Conservation (phyloP, 2,329 filamentous ascomycete genomes). For the Ophiosphaerella narmari region DNA sequence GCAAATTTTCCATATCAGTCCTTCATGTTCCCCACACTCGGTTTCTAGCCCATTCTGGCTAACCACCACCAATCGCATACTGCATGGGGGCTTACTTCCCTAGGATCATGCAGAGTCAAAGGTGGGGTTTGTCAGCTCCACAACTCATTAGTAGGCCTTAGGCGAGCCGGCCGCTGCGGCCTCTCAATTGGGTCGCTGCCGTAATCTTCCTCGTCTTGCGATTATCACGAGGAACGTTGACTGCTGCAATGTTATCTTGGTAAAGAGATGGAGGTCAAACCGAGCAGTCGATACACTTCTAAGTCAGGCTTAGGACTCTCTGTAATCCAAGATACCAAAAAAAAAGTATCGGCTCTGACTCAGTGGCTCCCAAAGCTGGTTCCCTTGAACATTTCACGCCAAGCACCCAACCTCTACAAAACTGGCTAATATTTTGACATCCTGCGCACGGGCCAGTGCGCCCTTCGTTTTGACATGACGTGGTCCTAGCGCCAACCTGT, state of each 20-base stretch:
- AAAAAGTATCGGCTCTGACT: slow-evolving; percentile 7
- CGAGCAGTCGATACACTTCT: too few relatives aligned
- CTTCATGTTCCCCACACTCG: slow-evolving; percentile 5
- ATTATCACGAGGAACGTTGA: not conserved
- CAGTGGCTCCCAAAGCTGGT: slow-evolving; percentile 8
- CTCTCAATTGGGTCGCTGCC: too few relatives aligned
- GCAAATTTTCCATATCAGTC: slow-evolving; percentile 6
- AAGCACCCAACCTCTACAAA: not conserved
- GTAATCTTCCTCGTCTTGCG: not conserved
- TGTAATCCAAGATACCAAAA: too few relatives aligned
- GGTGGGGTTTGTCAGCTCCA: slow-evolving; percentile 27
- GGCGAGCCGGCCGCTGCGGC: not conserved
- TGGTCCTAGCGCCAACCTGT: not conserved
- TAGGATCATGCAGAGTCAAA: slow-evolving; percentile 7
- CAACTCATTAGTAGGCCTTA: not conserved
- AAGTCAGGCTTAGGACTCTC: not conserved
- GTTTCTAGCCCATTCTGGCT: not conserved
- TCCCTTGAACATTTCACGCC: slow-evolving; percentile 7
- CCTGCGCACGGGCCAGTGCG: slow-evolving; percentile 18
- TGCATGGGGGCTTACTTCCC: slow-evolving; percentile 3
- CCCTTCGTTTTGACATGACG: slow-evolving; percentile 17
- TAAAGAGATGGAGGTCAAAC: too few relatives aligned
- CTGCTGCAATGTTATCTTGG: not conserved
- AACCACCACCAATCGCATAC: slow-evolving; percentile 7
- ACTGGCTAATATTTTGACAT: slow-evolving; percentile 13